A percentile compares a stretch with the other conserved stretches of the same genome.
Conservation (phyloP, 768 basidiomycete genomes). For the Russula vinacea region DNA sequence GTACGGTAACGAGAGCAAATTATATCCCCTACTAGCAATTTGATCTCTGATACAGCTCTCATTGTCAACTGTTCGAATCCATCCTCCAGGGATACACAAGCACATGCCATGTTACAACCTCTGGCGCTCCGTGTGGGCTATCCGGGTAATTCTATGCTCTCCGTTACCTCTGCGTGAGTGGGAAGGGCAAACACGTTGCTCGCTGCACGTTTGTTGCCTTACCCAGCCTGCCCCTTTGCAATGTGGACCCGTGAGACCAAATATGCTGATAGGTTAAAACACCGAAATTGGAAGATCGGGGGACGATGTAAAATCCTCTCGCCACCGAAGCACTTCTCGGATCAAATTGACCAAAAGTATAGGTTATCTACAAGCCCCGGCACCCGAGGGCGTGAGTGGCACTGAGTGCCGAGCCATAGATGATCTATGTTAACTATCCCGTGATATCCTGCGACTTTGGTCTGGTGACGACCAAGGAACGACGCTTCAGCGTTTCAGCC, state of each 20-base stretch:
- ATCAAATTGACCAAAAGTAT: neutral
- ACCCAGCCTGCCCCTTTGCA: no score
- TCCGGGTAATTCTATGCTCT: neutral
- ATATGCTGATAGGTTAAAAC: no score
- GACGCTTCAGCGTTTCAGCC: neutral
- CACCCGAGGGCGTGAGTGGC: neutral
- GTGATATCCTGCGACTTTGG: neutral
- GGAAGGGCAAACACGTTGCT: constrained; percentile 6
- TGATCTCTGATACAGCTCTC: no score
- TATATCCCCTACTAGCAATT: no score
- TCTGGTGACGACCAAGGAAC: neutral
- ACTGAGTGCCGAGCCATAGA: neutral
- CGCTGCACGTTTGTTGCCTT: no score
- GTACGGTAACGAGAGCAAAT: no score
- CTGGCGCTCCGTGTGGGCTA: neutral
- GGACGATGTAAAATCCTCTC: no score
- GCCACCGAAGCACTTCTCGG: neutral
- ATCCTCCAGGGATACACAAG: neutral
- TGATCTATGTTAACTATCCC: neutral
- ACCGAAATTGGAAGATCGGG: no score
- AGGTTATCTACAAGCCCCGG: neutral
- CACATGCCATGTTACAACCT: neutral
- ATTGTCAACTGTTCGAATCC: neutral
- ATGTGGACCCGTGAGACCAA: no score
- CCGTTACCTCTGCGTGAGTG: neutral